Evolutionary conservation across 495 filamentous ascomycete genomes (phyloP), one percentile per base, ranked within the genome.

Genomic region (Glarea lozoyensis): DNA sequence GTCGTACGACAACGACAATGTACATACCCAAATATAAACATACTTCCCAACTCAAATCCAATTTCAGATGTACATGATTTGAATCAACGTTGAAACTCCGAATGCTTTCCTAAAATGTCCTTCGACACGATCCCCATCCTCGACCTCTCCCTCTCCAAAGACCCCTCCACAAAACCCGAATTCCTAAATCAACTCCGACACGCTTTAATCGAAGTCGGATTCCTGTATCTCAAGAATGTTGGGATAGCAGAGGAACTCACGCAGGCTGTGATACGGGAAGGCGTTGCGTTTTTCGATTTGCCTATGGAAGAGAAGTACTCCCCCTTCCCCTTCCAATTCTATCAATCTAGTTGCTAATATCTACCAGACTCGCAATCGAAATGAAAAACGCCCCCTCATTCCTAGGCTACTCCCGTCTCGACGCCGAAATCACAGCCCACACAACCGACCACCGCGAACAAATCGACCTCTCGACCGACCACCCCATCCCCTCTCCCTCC

Each of bases 171-270:
- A 0, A 94, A 94, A 60, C 68, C 81, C 1, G 55, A 48, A 6
- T 96, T 95, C 59, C 68, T 97, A 0, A 62, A 72, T 0, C 61
- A 80, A 10, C 72, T 97, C 11, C 82, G 82, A 15, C 68, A 84
- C 53, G 87, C 88, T 0, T 67, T 97, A 21, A 73, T 97, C 55
- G 84, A 90, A 61, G 86, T 95, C 23, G 92, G 92, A 3, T 96
- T 98, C 57, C 67, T 96, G 42, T 98, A 98, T 54, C 75, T 98
- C 39, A 78, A 77, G 49, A 88, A 96, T 55, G 79, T 85, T 1
- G 86, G 86, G 3, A 78, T 96, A 32, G 65, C 82, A 11, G 66
- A 79, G 10, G 59, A 73, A 21, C 60, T 92, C 22, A 78, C 83
- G 54, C 53, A 75, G 20, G 60, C 72, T n/a, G 83, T 95, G 12